Evolutionary conservation across 2,329 filamentous ascomycete species (phyloP).

Genomic region (Cladophialophora immunda): DNA sequence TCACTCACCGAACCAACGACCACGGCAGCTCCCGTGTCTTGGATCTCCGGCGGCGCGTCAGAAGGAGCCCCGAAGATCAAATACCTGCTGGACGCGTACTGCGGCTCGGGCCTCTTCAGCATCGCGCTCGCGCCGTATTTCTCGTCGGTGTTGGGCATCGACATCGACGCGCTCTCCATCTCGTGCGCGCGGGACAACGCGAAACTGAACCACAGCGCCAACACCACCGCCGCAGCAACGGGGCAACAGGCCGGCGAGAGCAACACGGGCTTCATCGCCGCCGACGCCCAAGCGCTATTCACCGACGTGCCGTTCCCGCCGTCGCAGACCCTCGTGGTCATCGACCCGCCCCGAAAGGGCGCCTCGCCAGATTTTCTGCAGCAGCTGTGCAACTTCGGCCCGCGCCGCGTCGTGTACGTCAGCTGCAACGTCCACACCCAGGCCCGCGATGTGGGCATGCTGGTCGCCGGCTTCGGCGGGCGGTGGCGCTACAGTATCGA

Average conservation of each 20-base stretch:
- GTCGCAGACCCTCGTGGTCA: conserved; percentile 88
- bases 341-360: conserved; percentile 96
- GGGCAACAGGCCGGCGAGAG: conserved; percentile 66
- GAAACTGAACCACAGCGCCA: conserved; percentile 63
- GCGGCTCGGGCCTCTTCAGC: conserved; percentile 95
- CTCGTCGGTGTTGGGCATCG: conserved; percentile 82
- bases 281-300: conserved; percentile 87
- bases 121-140: conserved; percentile 89
- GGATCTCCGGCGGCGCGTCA: background rate
- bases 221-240: background rate
- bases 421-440: conserved; percentile 99
- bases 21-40: conserved; percentile 39
- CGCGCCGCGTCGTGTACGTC: conserved; percentile 86
- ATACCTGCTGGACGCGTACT: conserved; percentile 97
- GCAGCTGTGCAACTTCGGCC: conserved; percentile 81
- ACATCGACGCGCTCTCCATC: conserved; percentile 84
- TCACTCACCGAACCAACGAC: conserved; percentile 41
- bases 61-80: conserved; percentile 61
- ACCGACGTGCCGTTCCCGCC: conserved; percentile 75
- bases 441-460: conserved; percentile 86
- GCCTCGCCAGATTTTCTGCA: conserved; percentile 85
- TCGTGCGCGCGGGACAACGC: conserved; percentile 81
- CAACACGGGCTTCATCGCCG: conserved; percentile 84
- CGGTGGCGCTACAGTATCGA: conserved; percentile 78
- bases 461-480: conserved; percentile 79